Evolutionary conservation across 345 rosid genomes (phyloP).

Genomic region (Combretum micranthum): DNA sequence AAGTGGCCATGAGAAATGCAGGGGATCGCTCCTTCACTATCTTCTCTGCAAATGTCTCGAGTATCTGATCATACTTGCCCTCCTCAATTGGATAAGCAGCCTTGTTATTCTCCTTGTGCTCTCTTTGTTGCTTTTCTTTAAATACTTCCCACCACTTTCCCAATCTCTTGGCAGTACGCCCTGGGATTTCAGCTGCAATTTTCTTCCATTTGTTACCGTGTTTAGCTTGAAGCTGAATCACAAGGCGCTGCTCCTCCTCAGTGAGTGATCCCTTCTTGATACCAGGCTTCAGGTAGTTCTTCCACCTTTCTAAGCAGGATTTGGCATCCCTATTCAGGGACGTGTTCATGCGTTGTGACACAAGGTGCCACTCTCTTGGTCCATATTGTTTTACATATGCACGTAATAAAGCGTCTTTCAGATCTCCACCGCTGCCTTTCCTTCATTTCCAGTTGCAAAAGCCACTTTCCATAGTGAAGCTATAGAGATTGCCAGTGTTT

Average conservation of each 20-base stretch:
- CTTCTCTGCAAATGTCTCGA: slow-evolving; percentile 93
- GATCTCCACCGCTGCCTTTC: slow-evolving; percentile 99
- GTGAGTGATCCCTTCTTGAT: slow-evolving; percentile 93
- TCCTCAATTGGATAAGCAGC: slow-evolving; percentile 68
- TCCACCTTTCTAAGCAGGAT: slow-evolving; percentile 96
- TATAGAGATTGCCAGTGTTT: slow-evolving; percentile 4
- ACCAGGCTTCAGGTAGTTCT: slow-evolving; percentile 96
- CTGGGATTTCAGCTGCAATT: slow-evolving; percentile 96
- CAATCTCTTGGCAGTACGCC: slow-evolving; percentile 85
- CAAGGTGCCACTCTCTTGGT: slow-evolving; percentile 93
- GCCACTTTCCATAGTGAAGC: slow-evolving; percentile 55
- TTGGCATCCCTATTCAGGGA: slow-evolving; percentile 84
- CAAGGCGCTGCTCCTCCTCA: slow-evolving; percentile 89
- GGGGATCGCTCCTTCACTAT: slow-evolving; percentile 71
- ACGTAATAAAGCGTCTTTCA: slow-evolving; percentile 82
- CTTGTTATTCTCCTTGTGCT: slow-evolving; percentile 69
- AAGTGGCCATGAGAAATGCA: slow-evolving; percentile 59
- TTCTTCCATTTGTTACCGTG: slow-evolving; percentile 99
- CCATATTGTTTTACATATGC: slow-evolving; percentile 93
- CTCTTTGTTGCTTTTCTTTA: slow-evolving; percentile 91
- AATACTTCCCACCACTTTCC: slow-evolving; percentile 99
- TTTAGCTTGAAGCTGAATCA: slow-evolving; percentile 79
- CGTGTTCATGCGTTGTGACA: slow-evolving; percentile 86
- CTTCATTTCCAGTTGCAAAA: slow-evolving; percentile 75
- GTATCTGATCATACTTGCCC: slow-evolving; percentile 80